Evolutionary conservation across 2,329 filamentous ascomycete genomes (phyloP).

Genomic region (Xylaria hypoxylon): DNA sequence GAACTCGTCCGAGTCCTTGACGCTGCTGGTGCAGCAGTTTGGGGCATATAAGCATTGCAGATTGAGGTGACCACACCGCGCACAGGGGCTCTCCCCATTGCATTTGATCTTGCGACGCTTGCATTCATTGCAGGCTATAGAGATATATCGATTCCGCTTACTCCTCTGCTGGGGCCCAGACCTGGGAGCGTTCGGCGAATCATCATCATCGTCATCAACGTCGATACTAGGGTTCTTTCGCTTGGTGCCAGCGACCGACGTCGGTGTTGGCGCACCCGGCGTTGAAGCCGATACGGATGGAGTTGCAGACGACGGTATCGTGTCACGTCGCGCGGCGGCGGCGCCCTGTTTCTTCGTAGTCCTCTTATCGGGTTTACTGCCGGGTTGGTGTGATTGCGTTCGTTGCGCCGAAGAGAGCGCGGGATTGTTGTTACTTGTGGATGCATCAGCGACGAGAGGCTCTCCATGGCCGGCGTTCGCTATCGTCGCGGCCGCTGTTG

Average conservation of each 20-base stretch:
- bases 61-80: constrained; percentile 75
- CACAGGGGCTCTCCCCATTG: constrained; percentile 76
- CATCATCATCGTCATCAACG: constrained; percentile 40
- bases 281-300: constrained; percentile 29
- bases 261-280: constrained; percentile 23
- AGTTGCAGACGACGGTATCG: constrained; percentile 23
- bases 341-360: constrained; percentile 31
- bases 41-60: constrained; percentile 74
- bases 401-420: constrained; percentile 10
- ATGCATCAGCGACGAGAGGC: constrained; percentile 1
- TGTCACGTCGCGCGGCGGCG: constrained; percentile 30
- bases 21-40: constrained; percentile 78
- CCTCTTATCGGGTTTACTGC: constrained; percentile 30
- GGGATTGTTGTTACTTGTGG: constrained; percentile 4
- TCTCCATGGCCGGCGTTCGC: constrained; percentile 10
- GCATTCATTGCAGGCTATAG: constrained; percentile 76
- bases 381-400: constrained; percentile 25
- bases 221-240: constrained; percentile 43
- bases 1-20: constrained; percentile 94
- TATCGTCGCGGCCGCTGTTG: constrained; percentile 13
- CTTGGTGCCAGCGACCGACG: constrained; percentile 40
- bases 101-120: constrained; percentile 82
- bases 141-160: constrained; percentile 73
- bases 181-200: constrained; percentile 40
- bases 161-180: constrained; percentile 59